phyloP scores from a whole-genome alignment of 2,329 filamentous ascomycete species.

The Fusarium avenaceum region DNA sequence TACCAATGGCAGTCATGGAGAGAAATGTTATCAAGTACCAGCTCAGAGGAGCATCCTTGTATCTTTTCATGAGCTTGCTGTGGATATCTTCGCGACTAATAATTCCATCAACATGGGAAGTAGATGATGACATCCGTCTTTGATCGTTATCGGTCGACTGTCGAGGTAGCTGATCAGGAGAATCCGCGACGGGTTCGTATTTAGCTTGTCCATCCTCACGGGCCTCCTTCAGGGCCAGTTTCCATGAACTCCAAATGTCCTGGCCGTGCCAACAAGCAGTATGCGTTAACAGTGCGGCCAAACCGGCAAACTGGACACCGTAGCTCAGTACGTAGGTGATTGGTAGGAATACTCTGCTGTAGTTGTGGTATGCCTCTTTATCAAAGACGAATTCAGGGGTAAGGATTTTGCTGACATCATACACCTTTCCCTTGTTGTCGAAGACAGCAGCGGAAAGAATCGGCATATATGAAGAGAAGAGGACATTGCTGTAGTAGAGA shows the following conservation, averaged over 20 bases:
- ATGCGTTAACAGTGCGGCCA: slow-evolving; percentile 84
- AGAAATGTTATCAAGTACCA: slow-evolving; percentile 86
- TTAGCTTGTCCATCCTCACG: slow-evolving; percentile 62
- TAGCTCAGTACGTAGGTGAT: slow-evolving; percentile 92
- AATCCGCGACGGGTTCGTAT: slow-evolving; percentile 66
- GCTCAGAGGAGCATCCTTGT: slow-evolving; percentile 82
- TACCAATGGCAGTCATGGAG: slow-evolving; percentile 81
- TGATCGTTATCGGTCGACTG: slow-evolving; percentile 38
- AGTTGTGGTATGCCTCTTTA: slow-evolving; percentile 79
- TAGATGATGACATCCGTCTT: slow-evolving; percentile 56
- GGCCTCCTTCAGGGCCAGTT: slow-evolving; percentile 74
- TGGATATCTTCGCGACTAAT: slow-evolving; percentile 84
- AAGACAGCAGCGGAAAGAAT: slow-evolving; percentile 88
- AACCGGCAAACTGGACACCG: slow-evolving; percentile 85
- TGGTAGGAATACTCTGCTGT: slow-evolving; percentile 86
- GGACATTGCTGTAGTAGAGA: slow-evolving; percentile 83
- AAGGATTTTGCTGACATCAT: slow-evolving; percentile 84
- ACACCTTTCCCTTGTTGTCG: slow-evolving; percentile 84
- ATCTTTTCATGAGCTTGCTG: slow-evolving; percentile 84
- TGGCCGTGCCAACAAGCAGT: slow-evolving; percentile 87
- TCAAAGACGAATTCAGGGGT: slow-evolving; percentile 85
- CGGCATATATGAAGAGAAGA: slow-evolving; percentile 87
- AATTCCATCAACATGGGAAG: slow-evolving; percentile 64
- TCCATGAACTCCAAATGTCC: slow-evolving; percentile 85
- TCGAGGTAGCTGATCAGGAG: slow-evolving; percentile 38